phyloP scores from a whole-genome alignment of 768 basidiomycete species.

The Russula compacta region DNA sequence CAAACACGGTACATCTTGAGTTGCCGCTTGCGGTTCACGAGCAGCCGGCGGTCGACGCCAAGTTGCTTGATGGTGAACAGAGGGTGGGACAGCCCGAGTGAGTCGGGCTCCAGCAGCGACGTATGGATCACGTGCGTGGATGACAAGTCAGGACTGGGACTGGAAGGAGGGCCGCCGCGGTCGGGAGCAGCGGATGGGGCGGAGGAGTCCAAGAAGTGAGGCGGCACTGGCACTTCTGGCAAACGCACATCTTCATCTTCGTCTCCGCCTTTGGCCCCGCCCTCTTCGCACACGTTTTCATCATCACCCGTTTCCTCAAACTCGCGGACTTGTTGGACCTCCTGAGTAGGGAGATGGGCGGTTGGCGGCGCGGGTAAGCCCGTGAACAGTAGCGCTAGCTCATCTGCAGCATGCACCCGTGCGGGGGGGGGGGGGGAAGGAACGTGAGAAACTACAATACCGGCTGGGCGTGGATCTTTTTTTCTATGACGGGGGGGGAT shows the following conservation, averaged over 20 bases:
- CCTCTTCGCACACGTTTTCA: background rate
- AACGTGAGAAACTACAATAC: background rate
- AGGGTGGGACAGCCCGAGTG: slow-evolving; percentile 36
- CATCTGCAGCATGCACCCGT: slow-evolving; percentile 38
- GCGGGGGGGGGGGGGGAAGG: background rate
- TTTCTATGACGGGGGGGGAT: no score
- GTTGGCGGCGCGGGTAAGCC: slow-evolving; percentile 40
- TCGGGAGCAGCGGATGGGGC: background rate
- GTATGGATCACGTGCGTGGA: slow-evolving; percentile 1
- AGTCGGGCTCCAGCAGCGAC: slow-evolving; percentile 26
- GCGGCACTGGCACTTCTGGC: background rate
- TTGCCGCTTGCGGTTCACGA: slow-evolving; percentile 90
- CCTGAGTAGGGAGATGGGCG: slow-evolving; percentile 15
- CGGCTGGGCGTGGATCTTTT: background rate
- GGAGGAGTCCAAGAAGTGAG: background rate
- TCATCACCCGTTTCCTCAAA: slow-evolving; percentile 24
- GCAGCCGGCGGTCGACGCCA: slow-evolving; percentile 79
- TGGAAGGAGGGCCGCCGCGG: background rate
- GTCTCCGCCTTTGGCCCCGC: background rate
- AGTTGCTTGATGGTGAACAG: slow-evolving; percentile 78
- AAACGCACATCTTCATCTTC: background rate
- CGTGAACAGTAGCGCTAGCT: slow-evolving; percentile 72
- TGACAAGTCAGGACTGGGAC: background rate
- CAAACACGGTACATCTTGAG: slow-evolving; percentile 97
- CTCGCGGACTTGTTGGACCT: slow-evolving; percentile 22